phyloP scores from a whole-genome alignment of 345 rosid species.

The Populus alba region DNA sequence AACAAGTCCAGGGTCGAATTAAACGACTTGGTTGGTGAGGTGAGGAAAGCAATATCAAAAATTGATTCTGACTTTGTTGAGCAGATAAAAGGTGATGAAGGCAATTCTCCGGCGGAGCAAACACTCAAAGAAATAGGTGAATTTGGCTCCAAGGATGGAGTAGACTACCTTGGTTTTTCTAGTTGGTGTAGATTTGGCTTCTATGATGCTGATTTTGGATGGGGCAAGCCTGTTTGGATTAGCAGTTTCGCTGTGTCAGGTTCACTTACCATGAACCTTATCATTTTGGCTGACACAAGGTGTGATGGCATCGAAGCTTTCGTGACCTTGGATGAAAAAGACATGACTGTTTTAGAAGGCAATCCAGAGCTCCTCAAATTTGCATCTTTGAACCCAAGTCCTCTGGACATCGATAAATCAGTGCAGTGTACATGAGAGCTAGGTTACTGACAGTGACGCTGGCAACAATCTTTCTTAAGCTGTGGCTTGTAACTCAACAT shows the following conservation, averaged over 20 bases:
- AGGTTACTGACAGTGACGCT: too few relatives aligned
- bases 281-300: constrained; percentile 35
- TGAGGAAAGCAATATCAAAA: constrained; percentile 26
- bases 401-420: constrained; percentile 7
- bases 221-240: constrained; percentile 46
- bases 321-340: constrained; percentile 43
- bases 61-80: constrained; percentile 27
- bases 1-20: constrained; percentile 7
- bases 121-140: constrained; percentile 14
- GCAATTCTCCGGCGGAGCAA: constrained; percentile 15
- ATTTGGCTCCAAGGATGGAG: constrained; percentile 10
- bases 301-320: constrained; percentile 52
- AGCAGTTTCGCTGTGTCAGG: constrained; percentile 23
- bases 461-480: too few relatives aligned
- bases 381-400: constrained; percentile 39
- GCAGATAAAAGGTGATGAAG: constrained; percentile 12
- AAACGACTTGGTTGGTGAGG: constrained; percentile 21
- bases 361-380: constrained; percentile 25
- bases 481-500: too few relatives aligned
- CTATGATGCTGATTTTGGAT: constrained; percentile 40
- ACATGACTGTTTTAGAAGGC: constrained; percentile 30
- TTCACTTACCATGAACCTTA: constrained; percentile 30
- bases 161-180: constrained; percentile 26
- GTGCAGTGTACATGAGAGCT: background rate
- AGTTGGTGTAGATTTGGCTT: constrained; percentile 41